Base-by-base conservation (phyloP, 2,329 filamentous ascomycete species). In the Botrytis paeoniae region DNA sequence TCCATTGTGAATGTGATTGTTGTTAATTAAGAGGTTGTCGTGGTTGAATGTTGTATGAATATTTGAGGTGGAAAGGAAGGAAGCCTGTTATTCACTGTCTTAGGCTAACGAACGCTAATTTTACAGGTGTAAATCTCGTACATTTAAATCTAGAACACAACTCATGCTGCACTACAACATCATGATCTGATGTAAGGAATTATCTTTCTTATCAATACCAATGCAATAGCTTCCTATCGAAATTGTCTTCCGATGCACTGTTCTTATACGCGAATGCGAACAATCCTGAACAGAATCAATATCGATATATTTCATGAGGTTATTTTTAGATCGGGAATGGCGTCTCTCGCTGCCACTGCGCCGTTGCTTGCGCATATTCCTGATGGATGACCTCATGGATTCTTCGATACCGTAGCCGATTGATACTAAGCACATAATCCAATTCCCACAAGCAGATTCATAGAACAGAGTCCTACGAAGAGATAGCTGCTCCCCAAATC, bases 1-100 rank as follows among this genome's bases (percentile, higher is more conserved):
- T 81, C 78, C 80, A 81, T 81, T 48, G 39, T 39, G 25, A 39
- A 29, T 9, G 45, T 66, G 25, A 8, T 29, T 66, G 32, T 66
- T 39, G 8, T 37, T 2, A n/a, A 37, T n/a, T 20, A 51, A 43
- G 16, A 51, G 45, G 16, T 54, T 37, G 45, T 29, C 32, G 22
- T 66, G 32, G 35, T 18, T n/a, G 14, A 39, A 39, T n/a, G 22
- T 61, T 37, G 35, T 22, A 20, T 51, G 4, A n/a, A n/a, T 18
- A 16, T 35, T 51, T 20, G 63, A 66, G 29, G 20, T 64, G 41
- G 18, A 16, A 45, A 35, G 43, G 32, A 39, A 37, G 43, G 32
- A 37, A 51, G 32, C 43, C 32, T 66, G 29, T n/a, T 25, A n/a
- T 66, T 54, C 45, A n/a, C 22, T 35, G n/a, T 37, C 35, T 10